Conservation (phyloP, 2,329 filamentous ascomycete species). For the Fusarium haematococcum region DNA sequence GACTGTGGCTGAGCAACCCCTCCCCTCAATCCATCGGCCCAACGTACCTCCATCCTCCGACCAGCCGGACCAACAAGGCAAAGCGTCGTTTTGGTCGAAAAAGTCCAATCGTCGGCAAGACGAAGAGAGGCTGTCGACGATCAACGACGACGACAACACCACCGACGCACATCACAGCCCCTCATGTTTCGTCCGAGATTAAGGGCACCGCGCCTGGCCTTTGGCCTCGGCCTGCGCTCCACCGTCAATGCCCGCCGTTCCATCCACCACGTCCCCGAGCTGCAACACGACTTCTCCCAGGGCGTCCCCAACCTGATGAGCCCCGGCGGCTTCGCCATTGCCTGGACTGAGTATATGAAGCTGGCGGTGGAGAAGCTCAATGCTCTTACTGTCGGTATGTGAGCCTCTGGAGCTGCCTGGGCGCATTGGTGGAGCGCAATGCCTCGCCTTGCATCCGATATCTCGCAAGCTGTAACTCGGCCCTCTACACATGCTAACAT, state of each 20-base stretch:
- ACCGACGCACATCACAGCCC: conserved; percentile 18
- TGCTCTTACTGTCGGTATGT: conserved; percentile 75
- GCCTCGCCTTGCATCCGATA: neutral
- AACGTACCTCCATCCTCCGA: conserved; percentile 35
- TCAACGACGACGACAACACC: conserved; percentile 19
- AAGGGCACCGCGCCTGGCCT: conserved; percentile 61
- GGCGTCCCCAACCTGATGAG: conserved; percentile 79
- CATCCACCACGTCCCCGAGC: conserved; percentile 60
- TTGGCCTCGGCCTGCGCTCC: conserved; percentile 52
- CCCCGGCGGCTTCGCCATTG: conserved; percentile 75
- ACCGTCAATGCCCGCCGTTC: conserved; percentile 53
- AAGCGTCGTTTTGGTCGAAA: conserved; percentile 31
- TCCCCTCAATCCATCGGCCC: conserved; percentile 11
- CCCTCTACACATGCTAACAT: conserved; percentile 20
- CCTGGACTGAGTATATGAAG: conserved; percentile 86
- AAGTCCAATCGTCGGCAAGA: conserved; percentile 22
- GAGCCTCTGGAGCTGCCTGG: neutral
- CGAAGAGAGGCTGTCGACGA: conserved; percentile 12
- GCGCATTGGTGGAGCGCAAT: conserved; percentile 14
- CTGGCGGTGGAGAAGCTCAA: conserved; percentile 83
- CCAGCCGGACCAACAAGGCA: conserved; percentile 28
- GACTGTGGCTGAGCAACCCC: conserved; percentile 15
- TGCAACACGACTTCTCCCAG: conserved; percentile 59
- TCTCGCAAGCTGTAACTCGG: neutral
- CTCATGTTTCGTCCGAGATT: conserved; percentile 66